Base-by-base conservation (phyloP, 2,329 filamentous ascomycete species). In the Fusarium mangiferae region DNA sequence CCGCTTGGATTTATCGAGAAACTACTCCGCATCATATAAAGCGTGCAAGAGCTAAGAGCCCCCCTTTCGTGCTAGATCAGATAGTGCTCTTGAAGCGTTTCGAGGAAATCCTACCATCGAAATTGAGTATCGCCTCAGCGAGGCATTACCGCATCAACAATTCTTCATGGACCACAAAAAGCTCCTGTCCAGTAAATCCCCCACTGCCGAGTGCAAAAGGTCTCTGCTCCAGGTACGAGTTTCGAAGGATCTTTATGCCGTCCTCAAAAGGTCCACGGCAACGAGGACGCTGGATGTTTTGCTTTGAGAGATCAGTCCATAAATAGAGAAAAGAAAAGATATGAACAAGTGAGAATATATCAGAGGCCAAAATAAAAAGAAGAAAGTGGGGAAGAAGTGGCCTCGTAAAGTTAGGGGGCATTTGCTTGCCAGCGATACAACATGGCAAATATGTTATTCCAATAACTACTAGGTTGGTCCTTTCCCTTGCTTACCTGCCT, bases 1-100 rank as follows among this genome's bases (percentile, higher is more conserved):
- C 62, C 87, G 86, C 46, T 85, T 83, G 22, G 95, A 85, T 62
- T 89, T 86, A 46, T 84, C 81, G 3, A 95, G 84, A 72, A 94
- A 91, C 13, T 83, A 84, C 80, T 95, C 93, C 1, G 94, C 89
- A 3, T 89, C 87, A 78, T 92, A 92, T 8, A 91, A 87, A 1
- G 91, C 92, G 79, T 94, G 93, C 1, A 95, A 84, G 12, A 95
- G 80, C 80, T 95, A 92, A 65, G 93, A 91, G 1, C 92, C 92
- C 24, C 56, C 84, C 85, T 87, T 70, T 36, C 14, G 6, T 15
- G 42, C 48, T 38, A 69, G 39, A 71, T 55, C 71, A 75, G 59
- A 44, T 11, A 14, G 11, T 28, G 38, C 28, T 64, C 24, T 39
- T 13, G 13, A 26, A 17, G 36, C 13, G 30, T 35, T 17, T 13